Base-by-base conservation (phyloP, 305 asterid species). In the Stenogyne calaminthoides region DNA sequence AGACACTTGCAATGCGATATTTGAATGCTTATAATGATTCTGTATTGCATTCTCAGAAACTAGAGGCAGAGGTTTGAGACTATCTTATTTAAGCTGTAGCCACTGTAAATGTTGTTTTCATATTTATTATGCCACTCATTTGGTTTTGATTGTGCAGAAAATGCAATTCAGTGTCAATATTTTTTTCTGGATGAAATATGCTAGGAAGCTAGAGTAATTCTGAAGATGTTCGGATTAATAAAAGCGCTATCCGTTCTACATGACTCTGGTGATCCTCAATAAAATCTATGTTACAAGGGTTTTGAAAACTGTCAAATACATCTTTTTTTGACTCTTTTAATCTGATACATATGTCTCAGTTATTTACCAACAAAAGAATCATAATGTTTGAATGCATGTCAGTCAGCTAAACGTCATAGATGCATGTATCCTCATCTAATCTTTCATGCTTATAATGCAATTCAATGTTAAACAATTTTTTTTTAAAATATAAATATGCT, bases 1-100 rank as follows among this genome's bases (percentile, higher is more conserved):
- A 87, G 98, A 75, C 89, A 88, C 73, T 81, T 94, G 84, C 99
- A 94, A 65, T 94, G 99, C 78, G 88, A 71, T 85, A 79, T 64
- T 88, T 89, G 34, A 94, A 87, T 86, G 96, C 95, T 59, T 83
- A 52, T 71, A 81, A 80, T 15, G 84, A 83, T 77, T 81, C 82
- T 57, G n/a, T n/a, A n/a, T n/a, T n/a, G n/a, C n/a, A n/a, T n/a
- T n/a, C n/a, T n/a, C n/a, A n/a, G n/a, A n/a, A n/a, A n/a, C n/a
- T n/a, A n/a, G n/a, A n/a, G n/a, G n/a, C n/a, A n/a, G n/a, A n/a
- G n/a, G n/a, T n/a, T n/a, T n/a, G n/a, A n/a, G n/a, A n/a, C n/a
- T n/a, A n/a, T n/a, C n/a, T n/a, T n/a, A n/a, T n/a, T n/a, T n/a
- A n/a, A n/a, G n/a, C n/a, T n/a, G n/a, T n/a, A n/a, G n/a, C n/a